phyloP scores from a whole-genome alignment of 768 basidiomycete species.

The Boletus rubescentipes region DNA sequence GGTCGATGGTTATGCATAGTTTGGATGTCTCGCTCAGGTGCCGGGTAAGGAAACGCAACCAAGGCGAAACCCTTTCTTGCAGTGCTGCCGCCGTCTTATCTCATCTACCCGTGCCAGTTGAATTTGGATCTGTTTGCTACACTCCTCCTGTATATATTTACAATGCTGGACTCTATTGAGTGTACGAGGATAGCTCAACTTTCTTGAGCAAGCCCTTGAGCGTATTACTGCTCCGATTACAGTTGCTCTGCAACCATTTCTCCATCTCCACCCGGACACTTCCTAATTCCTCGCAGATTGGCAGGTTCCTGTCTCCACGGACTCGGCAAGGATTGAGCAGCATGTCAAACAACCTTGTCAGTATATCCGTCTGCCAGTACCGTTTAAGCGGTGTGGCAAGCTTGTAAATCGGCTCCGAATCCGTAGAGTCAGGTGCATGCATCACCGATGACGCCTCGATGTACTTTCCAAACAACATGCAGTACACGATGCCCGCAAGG shows the following conservation, averaged over 20 bases:
- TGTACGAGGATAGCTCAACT: constrained; percentile 57
- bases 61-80: neutral
- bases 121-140: constrained; percentile 19
- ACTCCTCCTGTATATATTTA: neutral
- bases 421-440: constrained; percentile 32
- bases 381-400: constrained; percentile 81
- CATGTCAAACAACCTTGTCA: constrained; percentile 80
- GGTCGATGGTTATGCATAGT: constrained; percentile 32
- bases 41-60: neutral
- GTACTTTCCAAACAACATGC: constrained; percentile 96
- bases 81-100: constrained; percentile 18
- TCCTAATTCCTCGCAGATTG: constrained; percentile 68
- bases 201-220: constrained; percentile 83
- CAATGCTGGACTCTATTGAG: constrained; percentile 12
- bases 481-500: constrained; percentile 91
- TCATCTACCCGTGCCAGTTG: constrained; percentile 14
- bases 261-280: constrained; percentile 80
- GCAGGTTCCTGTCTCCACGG: constrained; percentile 57
- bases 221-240: constrained; percentile 79
- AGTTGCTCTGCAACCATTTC: constrained; percentile 80
- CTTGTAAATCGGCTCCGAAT: constrained; percentile 47
- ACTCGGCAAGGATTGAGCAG: constrained; percentile 79
- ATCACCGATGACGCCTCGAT: constrained; percentile 70
- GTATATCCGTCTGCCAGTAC: constrained; percentile 92
- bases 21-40: neutral